A percentile compares a stretch with the other conserved stretches of the same genome.
These are phyloP conservation scores for Sclerotinia nivalis DNA, from an alignment of 2,329 filamentous ascomycete genomes.

Conservation along the genomic window DNA sequence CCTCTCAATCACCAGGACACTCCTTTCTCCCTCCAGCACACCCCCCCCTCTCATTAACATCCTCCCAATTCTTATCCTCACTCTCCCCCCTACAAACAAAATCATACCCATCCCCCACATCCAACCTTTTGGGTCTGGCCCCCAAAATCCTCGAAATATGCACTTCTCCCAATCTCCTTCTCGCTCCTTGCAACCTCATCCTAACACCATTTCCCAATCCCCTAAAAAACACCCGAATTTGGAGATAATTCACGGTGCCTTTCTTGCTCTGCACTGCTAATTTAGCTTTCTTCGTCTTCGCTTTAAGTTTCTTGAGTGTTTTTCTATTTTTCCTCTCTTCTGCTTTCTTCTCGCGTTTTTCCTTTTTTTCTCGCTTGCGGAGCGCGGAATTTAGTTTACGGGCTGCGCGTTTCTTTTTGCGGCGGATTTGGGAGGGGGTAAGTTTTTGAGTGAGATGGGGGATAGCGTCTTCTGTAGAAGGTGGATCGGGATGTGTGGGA, in stretches of 20 bases:
- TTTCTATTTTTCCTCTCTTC: neutral
- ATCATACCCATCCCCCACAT: neutral
- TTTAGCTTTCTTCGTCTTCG: neutral
- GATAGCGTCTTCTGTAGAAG: too few relatives aligned
- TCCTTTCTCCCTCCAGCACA: neutral
- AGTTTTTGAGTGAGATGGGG: neutral
- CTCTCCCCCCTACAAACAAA: conserved; percentile 13
- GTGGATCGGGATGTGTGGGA: neutral
- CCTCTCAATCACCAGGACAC: neutral
- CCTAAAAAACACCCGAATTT: neutral
- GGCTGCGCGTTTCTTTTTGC: neutral
- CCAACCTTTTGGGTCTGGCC: too few relatives aligned
- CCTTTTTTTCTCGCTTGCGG: neutral
- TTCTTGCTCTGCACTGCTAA: neutral
- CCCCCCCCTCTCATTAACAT: neutral
- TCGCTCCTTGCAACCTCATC: neutral
- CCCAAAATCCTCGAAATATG: neutral
- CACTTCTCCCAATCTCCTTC: neutral
- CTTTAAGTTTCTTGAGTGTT: neutral
- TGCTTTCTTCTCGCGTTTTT: neutral
- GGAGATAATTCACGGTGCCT: conserved; percentile 1
- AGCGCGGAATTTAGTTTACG: neutral
- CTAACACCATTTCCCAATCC: neutral
- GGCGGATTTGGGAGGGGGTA: neutral
- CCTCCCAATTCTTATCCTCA: neutral